Evolutionary conservation across 2,329 filamentous ascomycete species (phyloP).

Genomic region (Colletotrichum sp.): DNA sequence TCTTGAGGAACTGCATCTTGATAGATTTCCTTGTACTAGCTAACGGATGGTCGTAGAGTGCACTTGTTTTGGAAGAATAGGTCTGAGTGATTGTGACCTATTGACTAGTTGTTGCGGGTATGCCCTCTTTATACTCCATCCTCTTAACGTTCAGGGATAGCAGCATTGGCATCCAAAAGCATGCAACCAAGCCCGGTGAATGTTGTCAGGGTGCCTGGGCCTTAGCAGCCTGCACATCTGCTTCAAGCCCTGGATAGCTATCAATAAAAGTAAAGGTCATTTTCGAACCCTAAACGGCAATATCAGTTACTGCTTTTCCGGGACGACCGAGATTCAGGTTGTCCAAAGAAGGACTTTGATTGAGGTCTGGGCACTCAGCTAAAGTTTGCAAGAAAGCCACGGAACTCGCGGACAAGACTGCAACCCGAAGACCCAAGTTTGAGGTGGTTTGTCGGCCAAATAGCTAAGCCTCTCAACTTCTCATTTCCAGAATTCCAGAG

Average conservation of each 20-base stretch:
- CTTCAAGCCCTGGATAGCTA: not conserved
- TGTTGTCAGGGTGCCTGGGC: not conserved
- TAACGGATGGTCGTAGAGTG: not conserved
- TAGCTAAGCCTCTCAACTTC: not conserved
- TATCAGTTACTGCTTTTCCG: not conserved
- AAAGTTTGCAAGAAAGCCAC: not conserved
- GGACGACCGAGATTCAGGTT: not conserved
- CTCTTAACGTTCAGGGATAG: not conserved
- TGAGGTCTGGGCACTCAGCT: too few relatives aligned
- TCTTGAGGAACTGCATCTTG: not conserved
- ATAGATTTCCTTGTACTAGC: not conserved
- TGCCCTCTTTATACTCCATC: not conserved
- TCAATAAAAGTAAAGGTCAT: not conserved
- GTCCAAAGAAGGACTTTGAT: not conserved
- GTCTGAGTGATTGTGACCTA: not conserved
- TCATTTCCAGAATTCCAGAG: not conserved
- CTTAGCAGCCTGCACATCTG: not conserved
- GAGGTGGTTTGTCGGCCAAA: not conserved
- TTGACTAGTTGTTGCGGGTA: not conserved
- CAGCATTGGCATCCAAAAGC: not conserved
- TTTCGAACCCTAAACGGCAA: not conserved
- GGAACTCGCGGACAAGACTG: not conserved
- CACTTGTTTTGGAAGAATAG: not conserved
- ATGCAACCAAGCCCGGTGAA: not conserved
- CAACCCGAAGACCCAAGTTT: not conserved